A percentile compares a stretch with the other conserved stretches of the same genome.
phyloP scores from a whole-genome alignment of 2,329 filamentous ascomycete genomes.

The Pseudodiploospora longispora region DNA sequence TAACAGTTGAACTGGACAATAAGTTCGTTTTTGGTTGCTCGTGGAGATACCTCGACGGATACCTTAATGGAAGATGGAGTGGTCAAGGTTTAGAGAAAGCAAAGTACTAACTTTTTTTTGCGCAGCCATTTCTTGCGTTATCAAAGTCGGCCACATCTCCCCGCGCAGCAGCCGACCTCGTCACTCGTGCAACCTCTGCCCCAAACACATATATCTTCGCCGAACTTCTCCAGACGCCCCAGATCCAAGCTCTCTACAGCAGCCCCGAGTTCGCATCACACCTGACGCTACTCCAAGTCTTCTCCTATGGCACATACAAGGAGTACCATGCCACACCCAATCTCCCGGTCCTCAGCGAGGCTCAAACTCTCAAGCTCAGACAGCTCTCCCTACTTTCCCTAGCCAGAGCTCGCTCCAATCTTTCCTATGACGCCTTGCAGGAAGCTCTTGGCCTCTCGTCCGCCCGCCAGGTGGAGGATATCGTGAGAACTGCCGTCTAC shows the following conservation, averaged over 20 bases:
- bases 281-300: slow-evolving; percentile 72
- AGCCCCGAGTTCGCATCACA: slow-evolving; percentile 52
- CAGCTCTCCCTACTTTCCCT: slow-evolving; percentile 84
- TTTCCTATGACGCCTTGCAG: slow-evolving; percentile 67
- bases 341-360: slow-evolving; percentile 63
- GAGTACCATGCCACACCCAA: slow-evolving; percentile 49
- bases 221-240: slow-evolving; percentile 76
- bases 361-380: slow-evolving; percentile 77
- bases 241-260: slow-evolving; percentile 65
- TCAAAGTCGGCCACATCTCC: slow-evolving; percentile 79
- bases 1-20: background rate
- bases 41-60: background rate
- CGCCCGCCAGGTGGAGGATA: slow-evolving; percentile 67
- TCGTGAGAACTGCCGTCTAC: slow-evolving; percentile 84
- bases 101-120: slow-evolving; percentile 23
- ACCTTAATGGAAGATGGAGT: background rate
- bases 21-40: background rate
- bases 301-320: slow-evolving; percentile 84
- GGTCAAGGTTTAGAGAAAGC: too few species aligned
- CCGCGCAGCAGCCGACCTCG: slow-evolving; percentile 75
- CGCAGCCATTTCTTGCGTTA: slow-evolving; percentile 81
- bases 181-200: slow-evolving; percentile 81
- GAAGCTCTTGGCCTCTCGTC: slow-evolving; percentile 57
- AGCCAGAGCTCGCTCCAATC: slow-evolving; percentile 55
- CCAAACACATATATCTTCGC: slow-evolving; percentile 88